A percentile compares a stretch with the other conserved stretches of the same genome.
phyloP scores from a whole-genome alignment of 169 alveolate species.

The Cryptosporidium sp. region DNA sequence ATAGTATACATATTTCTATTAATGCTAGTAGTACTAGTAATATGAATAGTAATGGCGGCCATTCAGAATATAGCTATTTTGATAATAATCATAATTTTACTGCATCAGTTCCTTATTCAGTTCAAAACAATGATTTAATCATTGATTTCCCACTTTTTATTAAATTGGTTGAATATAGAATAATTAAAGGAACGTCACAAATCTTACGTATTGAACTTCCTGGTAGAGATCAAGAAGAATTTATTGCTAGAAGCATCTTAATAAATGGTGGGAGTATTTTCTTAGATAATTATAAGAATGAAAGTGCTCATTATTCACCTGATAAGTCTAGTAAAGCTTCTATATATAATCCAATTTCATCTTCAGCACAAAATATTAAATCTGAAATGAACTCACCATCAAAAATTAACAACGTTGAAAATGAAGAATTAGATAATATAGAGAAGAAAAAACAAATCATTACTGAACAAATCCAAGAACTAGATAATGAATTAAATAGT shows the following conservation, averaged over 20 bases:
- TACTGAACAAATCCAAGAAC: slow-evolving; percentile 34
- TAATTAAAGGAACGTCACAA: slow-evolving; percentile 66
- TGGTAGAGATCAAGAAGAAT: slow-evolving; percentile 55
- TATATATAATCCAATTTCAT: background rate
- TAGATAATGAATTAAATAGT: slow-evolving; percentile 42
- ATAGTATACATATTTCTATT: background rate
- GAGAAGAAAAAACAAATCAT: slow-evolving; percentile 29
- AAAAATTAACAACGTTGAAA: background rate
- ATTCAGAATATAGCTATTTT: slow-evolving; percentile 1
- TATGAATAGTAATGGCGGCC: background rate
- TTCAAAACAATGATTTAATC: slow-evolving; percentile 3
- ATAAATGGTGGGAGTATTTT: slow-evolving; percentile 26
- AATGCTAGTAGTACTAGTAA: background rate
- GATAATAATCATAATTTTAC: background rate
- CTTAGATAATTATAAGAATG: slow-evolving; percentile 5
- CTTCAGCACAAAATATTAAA: background rate
- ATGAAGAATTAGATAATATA: background rate
- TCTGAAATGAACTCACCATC: background rate
- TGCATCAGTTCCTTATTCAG: background rate
- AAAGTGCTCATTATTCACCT: background rate
- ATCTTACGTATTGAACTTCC: slow-evolving; percentile 43
- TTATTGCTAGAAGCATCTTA: slow-evolving; percentile 9
- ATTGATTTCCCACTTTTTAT: slow-evolving; percentile 60
- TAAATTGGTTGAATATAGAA: slow-evolving; percentile 52
- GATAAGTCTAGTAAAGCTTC: background rate